phyloP scores from a whole-genome alignment of 2,329 filamentous ascomycete genomes.

The Nemania sp. region DNA sequence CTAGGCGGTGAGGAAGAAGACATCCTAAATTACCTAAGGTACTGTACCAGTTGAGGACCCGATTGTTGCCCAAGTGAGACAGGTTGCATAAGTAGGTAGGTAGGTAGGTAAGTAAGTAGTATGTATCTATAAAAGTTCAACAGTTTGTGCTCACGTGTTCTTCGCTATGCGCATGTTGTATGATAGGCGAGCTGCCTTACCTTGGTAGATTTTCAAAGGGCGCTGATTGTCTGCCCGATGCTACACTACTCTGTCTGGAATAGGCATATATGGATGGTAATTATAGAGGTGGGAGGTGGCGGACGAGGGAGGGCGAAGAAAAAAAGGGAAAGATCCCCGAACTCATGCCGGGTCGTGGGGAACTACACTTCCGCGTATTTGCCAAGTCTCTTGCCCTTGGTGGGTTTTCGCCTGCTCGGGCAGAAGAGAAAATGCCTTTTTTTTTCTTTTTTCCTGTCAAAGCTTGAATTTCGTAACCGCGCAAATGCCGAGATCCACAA shows the following conservation, averaged over 20 bases:
- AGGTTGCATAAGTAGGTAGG: neutral
- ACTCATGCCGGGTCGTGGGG: neutral
- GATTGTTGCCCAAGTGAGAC: neutral
- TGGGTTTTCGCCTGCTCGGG: neutral
- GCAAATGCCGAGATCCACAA: constrained; percentile 31
- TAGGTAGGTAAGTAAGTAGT: neutral
- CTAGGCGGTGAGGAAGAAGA: constrained; percentile 16
- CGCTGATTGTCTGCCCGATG: neutral
- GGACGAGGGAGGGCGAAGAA: neutral
- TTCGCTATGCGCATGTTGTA: constrained; percentile 5
- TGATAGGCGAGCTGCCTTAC: neutral
- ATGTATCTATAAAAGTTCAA: neutral
- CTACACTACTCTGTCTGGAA: neutral
- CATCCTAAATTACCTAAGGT: neutral
- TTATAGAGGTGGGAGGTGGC: too few relatives aligned
- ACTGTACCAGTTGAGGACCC: neutral
- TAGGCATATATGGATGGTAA: too few relatives aligned
- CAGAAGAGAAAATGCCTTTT: neutral
- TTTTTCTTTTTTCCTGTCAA: neutral
- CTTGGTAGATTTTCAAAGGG: constrained; percentile 14
- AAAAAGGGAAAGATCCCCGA: neutral
- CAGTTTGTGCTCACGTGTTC: constrained; percentile 17
- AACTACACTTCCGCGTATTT: neutral
- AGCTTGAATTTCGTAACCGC: constrained; percentile 26
- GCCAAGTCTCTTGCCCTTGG: neutral